phyloP scores from a whole-genome alignment of 768 basidiomycete genomes.

The Russula sp. region DNA sequence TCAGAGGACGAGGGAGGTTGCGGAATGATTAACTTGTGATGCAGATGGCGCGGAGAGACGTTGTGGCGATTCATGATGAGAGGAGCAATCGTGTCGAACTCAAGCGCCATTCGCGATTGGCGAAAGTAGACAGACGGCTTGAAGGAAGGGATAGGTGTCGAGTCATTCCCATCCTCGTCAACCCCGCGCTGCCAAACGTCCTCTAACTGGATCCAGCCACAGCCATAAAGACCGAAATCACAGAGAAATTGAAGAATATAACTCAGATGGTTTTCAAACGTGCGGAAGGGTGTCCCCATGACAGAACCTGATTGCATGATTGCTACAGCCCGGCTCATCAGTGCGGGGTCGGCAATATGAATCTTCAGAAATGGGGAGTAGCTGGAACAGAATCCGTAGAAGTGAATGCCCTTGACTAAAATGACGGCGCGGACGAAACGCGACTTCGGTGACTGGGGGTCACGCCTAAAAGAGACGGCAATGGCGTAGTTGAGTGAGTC shows the following conservation, averaged over 20 bases:
- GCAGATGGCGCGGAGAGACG: constrained; percentile 58
- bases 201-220: constrained; percentile 78
- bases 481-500: constrained; percentile 83
- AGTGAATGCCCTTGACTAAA: constrained; percentile 89
- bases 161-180: constrained; percentile 29
- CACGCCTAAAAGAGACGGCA: constrained; percentile 70
- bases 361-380: constrained; percentile 90
- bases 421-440: constrained; percentile 70
- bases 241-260: constrained; percentile 89
- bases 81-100: constrained; percentile 76
- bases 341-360: constrained; percentile 60
- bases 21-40: constrained; percentile 61
- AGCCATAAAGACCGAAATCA: constrained; percentile 93
- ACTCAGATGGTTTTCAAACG: constrained; percentile 88
- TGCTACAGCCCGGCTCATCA: constrained; percentile 62
- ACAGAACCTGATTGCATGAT: constrained; percentile 80
- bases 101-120: constrained; percentile 66
- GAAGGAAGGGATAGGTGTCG: constrained; percentile 35
- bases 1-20: constrained; percentile 47
- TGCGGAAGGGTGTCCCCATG: constrained; percentile 68
- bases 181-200: constrained; percentile 56
- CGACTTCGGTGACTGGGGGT: constrained; percentile 51
- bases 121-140: constrained; percentile 53
- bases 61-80: constrained; percentile 81
- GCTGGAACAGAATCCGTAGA: constrained; percentile 88